Evolutionary conservation across 331 rosid species (phyloP), one percentile per base, ranked within the genome.

Genomic region (Rhamnella rubrinervis): DNA sequence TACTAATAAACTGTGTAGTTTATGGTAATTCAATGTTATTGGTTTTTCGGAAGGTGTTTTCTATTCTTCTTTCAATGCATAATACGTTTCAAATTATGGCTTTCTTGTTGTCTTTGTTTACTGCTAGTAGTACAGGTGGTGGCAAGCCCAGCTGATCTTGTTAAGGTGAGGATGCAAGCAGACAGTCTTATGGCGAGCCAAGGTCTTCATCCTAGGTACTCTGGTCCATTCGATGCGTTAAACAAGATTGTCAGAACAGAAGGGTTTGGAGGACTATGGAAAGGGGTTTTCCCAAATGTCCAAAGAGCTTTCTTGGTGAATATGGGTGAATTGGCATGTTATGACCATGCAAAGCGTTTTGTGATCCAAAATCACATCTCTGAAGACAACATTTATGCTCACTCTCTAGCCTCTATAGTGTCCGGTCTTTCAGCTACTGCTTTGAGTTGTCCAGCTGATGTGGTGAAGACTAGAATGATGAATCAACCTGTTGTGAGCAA

Each of bases 141-240:
- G 72, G 97, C 96, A 53, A 93, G 97, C 82, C 98, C 97, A n/a
- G 95, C 96, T n/a, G 96, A 90, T 87, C 98, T 93, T 80, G 87
- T 87, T 55, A 93, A 93, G 85, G 97, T 93, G 80, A 85, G 98
- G 81, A 85, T 93, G 96, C 97, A 90, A 84, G 92, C 95, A 4
- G 97, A 91, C 65, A 87, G 97, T 25, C 85, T 72, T 12, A 63
- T 83, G 84, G 83, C 39, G 69, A 77, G 84, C 80, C 89, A 79
- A 72, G 92, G 85, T 77, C 76, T 81, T 55, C 82, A 73, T 74
- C 97, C 89, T 61, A 70, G 95, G 72, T 93, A 93, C 81, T 81
- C 77, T 0, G 96, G 97, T 19, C 73, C 89, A 40, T 65, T 85
- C 21, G 86, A 93, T 74, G 97, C 95, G 65, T 78, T 93, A 4